Evolutionary conservation across 805 yeast genomes (phyloP).

Genomic region (Suhomyces xylopsoci): DNA sequence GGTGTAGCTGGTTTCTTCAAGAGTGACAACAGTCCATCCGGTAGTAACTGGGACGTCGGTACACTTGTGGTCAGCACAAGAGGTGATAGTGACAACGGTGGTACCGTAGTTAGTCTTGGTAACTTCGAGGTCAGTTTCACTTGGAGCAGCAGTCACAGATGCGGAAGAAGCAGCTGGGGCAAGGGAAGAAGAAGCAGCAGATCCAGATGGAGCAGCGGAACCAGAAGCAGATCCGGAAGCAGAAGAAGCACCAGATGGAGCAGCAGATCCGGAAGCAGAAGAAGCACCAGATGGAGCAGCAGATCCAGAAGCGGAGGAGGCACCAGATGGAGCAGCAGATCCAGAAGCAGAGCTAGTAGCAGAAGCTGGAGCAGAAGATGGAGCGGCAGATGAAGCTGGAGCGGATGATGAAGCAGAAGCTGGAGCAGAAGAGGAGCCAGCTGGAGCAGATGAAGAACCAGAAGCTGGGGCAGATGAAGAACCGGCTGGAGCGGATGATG

Average conservation of each 20-base stretch:
- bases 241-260: conserved; percentile 23
- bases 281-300: background rate
- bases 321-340: background rate
- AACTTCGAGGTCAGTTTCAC: conserved; percentile 19
- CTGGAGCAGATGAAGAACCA: conserved; percentile 43
- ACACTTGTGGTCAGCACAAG: conserved; percentile 33
- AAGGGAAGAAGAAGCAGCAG: conserved; percentile 14
- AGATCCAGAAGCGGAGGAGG: background rate
- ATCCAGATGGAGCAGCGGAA: conserved; percentile 26
- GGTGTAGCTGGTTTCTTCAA: conserved; percentile 28
- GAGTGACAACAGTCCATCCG: conserved; percentile 36
- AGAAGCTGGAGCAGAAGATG: conserved; percentile 2
- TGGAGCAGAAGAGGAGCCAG: conserved; percentile 13
- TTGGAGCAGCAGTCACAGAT: conserved; percentile 20
- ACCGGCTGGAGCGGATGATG: conserved; percentile 38
- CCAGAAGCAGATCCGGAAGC: conserved; percentile 33
- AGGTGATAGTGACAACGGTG: conserved; percentile 32
- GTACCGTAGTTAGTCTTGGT: conserved; percentile 20
- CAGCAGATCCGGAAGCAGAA: background rate
- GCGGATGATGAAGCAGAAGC: background rate
- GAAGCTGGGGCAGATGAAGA: conserved; percentile 1
- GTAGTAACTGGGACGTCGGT: conserved; percentile 23
- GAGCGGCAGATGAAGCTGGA: background rate
- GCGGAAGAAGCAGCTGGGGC: conserved; percentile 24
- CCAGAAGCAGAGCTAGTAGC: background rate